phyloP scores from a whole-genome alignment of 2,329 filamentous ascomycete species.

The Xylaria sp. region DNA sequence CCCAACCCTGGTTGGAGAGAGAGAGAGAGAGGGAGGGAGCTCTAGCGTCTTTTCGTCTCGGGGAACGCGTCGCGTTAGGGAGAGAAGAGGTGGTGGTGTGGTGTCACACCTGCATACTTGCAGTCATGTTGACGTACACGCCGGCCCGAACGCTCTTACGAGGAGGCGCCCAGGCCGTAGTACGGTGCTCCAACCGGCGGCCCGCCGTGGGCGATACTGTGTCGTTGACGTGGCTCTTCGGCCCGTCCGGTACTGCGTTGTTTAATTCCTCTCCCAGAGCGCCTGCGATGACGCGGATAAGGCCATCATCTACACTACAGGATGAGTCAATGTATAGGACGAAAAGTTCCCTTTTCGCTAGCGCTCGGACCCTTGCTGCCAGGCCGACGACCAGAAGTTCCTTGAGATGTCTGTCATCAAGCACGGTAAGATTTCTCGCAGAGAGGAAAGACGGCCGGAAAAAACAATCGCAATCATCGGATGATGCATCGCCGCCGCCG shows the following conservation, averaged over 20 bases:
- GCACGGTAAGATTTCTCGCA: slow-evolving; percentile 5
- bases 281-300: neutral
- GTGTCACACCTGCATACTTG: neutral
- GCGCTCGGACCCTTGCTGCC: neutral
- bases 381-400: neutral
- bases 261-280: neutral
- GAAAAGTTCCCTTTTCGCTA: neutral
- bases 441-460: neutral
- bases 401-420: slow-evolving; percentile 22
- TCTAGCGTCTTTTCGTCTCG: neutral
- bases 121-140: slow-evolving; percentile 32
- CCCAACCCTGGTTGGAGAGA: too few species aligned
- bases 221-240: neutral
- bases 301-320: neutral
- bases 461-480: neutral
- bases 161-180: neutral
- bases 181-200: slow-evolving; percentile 6
- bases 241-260: neutral
- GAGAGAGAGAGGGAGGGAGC: too few species aligned
- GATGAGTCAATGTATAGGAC: neutral
- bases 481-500: too few species aligned
- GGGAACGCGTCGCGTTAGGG: neutral
- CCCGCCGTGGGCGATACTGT: neutral
- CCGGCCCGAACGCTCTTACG: slow-evolving; percentile 16
- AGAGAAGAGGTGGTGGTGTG: slow-evolving; percentile 3